Conservation (phyloP, 805 yeast species). For the Monosporozyma aerobia region DNA sequence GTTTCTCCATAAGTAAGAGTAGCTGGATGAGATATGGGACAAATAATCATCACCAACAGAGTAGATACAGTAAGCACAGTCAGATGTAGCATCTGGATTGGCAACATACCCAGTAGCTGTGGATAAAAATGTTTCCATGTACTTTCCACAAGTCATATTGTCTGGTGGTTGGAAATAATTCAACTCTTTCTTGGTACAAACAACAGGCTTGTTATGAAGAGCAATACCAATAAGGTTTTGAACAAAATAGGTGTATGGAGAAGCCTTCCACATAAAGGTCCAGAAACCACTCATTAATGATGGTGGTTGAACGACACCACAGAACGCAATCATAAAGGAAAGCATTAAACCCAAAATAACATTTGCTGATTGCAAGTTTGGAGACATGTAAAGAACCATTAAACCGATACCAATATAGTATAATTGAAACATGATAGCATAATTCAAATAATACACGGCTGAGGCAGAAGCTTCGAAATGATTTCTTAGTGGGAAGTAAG, state of each 20-base stretch:
- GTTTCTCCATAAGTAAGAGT: slow-evolving; percentile 43
- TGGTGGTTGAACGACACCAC: slow-evolving; percentile 34
- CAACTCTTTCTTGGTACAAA: slow-evolving; percentile 31
- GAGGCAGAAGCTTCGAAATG: slow-evolving; percentile 29
- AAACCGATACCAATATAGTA: slow-evolving; percentile 35
- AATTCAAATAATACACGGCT: slow-evolving; percentile 43
- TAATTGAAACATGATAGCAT: slow-evolving; percentile 37
- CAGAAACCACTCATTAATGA: slow-evolving; percentile 35
- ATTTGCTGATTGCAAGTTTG: slow-evolving; percentile 24
- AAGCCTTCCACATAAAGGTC: slow-evolving; percentile 34
- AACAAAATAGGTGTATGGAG: slow-evolving; percentile 37
- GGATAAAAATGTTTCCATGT: slow-evolving; percentile 13
- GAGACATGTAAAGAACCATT: slow-evolving; percentile 23
- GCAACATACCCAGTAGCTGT: slow-evolving; percentile 18
- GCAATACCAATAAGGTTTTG: slow-evolving; percentile 41
- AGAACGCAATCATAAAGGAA: slow-evolving; percentile 30
- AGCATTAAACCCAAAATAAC: slow-evolving; percentile 16
- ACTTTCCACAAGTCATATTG: slow-evolving; percentile 19
- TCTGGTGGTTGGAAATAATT: slow-evolving; percentile 15
- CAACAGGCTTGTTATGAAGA: slow-evolving; percentile 37
- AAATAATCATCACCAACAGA: slow-evolving; percentile 47
- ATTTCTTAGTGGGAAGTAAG: slow-evolving; percentile 35
- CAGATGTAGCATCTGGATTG: slow-evolving; percentile 31
- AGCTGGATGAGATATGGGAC: slow-evolving; percentile 24
- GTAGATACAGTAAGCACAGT: slow-evolving; percentile 52